phyloP scores from a whole-genome alignment of 331 rosid genomes.

The Arachis monticola region DNA sequence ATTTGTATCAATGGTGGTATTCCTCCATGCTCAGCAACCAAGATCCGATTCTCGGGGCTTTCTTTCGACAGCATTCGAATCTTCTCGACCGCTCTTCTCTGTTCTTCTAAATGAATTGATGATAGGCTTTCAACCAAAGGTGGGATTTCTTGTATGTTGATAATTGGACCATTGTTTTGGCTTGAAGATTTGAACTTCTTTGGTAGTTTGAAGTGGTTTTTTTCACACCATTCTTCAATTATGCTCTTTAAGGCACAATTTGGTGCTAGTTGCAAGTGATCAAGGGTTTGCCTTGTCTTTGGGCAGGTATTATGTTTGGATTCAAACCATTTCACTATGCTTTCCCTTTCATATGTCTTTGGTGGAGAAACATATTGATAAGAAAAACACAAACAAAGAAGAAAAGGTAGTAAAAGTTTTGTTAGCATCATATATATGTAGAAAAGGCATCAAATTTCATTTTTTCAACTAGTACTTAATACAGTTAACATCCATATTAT shows the following conservation, averaged over 20 bases:
- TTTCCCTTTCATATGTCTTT: slow-evolving; percentile 83
- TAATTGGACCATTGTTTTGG: slow-evolving; percentile 41
- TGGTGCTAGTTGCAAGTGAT: slow-evolving; percentile 60
- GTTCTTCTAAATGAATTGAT: slow-evolving; percentile 57
- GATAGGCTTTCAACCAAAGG: slow-evolving; percentile 58
- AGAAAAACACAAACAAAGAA: background rate
- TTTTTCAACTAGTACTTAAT: too few species aligned
- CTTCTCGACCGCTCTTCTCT: slow-evolving; percentile 60
- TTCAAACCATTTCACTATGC: slow-evolving; percentile 82
- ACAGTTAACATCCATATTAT: too few species aligned
- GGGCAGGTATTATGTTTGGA: slow-evolving; percentile 69
- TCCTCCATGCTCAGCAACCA: slow-evolving; percentile 71
- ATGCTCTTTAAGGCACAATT: slow-evolving; percentile 66
- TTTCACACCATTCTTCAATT: slow-evolving; percentile 69
- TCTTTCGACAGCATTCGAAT: slow-evolving; percentile 77
- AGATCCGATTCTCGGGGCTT: slow-evolving; percentile 63
- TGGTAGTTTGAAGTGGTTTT: slow-evolving; percentile 62
- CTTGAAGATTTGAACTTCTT: slow-evolving; percentile 31
- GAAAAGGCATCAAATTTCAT: background rate
- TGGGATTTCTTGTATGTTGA: slow-evolving; percentile 51
- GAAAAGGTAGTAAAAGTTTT: background rate
- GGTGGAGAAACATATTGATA: too few species aligned
- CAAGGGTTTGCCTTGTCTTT: slow-evolving; percentile 69
- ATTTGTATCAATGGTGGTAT: slow-evolving; percentile 70
- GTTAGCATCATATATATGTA: slow-evolving; percentile 8